phyloP scores from a whole-genome alignment of 345 rosid genomes.

The Sonneratia alba region DNA sequence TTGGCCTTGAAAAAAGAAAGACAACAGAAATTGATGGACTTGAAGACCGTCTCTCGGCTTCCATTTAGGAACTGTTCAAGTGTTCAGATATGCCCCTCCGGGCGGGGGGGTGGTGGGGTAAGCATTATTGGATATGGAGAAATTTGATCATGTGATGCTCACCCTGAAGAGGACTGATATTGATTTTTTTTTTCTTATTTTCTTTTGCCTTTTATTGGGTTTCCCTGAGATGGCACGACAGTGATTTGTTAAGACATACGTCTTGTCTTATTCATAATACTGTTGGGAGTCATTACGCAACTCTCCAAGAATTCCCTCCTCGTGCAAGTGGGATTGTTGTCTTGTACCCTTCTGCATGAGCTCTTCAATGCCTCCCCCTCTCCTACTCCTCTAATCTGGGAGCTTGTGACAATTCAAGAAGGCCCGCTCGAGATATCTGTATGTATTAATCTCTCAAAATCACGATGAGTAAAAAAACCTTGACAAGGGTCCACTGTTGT shows the following conservation, averaged over 20 bases:
- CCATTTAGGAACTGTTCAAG: neutral
- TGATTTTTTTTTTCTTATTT: neutral
- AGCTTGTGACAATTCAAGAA: too few species aligned
- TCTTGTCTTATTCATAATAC: neutral
- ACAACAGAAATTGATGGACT: neutral
- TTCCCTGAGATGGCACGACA: neutral
- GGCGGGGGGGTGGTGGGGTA: too few species aligned
- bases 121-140: neutral
- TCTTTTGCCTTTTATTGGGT: neutral
- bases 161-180: neutral
- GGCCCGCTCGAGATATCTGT: too few species aligned
- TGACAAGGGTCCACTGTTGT: too few species aligned
- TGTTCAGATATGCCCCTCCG: neutral
- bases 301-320: neutral
- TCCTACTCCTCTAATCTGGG: neutral
- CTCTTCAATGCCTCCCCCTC: neutral
- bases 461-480: too few species aligned
- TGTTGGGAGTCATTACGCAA: neutral
- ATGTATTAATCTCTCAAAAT: too few species aligned
- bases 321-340: neutral
- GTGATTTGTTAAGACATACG: neutral
- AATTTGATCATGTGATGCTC: neutral
- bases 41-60: neutral
- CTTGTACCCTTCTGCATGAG: neutral
- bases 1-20: neutral